Percentiles rank a stretch among this genome's conserved stretches.
phyloP scores from a whole-genome alignment of 2,329 filamentous ascomycete species.

The Microcera coccophila region DNA sequence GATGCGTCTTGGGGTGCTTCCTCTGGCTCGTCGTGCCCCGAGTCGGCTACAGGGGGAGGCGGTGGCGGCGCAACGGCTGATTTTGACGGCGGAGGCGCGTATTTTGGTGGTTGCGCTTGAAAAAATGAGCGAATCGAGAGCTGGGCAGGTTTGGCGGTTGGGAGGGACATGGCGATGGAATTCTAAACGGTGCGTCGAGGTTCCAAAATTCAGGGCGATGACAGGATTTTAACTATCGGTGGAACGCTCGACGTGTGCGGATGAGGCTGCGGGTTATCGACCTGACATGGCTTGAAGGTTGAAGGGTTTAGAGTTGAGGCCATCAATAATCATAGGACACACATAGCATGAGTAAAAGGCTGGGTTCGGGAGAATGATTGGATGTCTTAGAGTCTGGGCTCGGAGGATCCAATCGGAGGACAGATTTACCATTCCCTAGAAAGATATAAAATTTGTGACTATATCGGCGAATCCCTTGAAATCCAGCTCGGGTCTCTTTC shows the following conservation, averaged over 20 bases:
- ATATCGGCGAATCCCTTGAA: no score
- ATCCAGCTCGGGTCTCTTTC: not conserved
- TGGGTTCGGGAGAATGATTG: not conserved
- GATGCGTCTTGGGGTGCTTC: constrained; percentile 1
- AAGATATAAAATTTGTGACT: no score
- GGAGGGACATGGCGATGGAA: constrained; percentile 37
- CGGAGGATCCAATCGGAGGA: no score
- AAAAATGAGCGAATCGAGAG: constrained; percentile 63
- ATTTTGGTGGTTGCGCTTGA: constrained; percentile 41
- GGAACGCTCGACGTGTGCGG: not conserved
- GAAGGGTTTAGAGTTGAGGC: constrained; percentile 1
- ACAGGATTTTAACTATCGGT: not conserved
- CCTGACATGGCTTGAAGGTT: constrained; percentile 3
- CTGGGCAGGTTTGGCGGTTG: constrained; percentile 41
- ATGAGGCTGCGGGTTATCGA: constrained; percentile 1
- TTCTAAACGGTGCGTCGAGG: not conserved
- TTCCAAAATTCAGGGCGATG: not conserved
- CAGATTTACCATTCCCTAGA: no score
- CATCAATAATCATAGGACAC: not conserved
- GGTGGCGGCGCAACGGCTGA: constrained; percentile 17
- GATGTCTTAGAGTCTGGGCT: not conserved
- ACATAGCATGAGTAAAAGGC: not conserved
- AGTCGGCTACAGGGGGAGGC: constrained; percentile 9
- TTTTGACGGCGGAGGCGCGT: constrained; percentile 33
- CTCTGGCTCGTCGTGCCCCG: constrained; percentile 8